Evolutionary conservation across 768 basidiomycete genomes (phyloP).

Genomic region (Kwoniella mangroviensis): DNA sequence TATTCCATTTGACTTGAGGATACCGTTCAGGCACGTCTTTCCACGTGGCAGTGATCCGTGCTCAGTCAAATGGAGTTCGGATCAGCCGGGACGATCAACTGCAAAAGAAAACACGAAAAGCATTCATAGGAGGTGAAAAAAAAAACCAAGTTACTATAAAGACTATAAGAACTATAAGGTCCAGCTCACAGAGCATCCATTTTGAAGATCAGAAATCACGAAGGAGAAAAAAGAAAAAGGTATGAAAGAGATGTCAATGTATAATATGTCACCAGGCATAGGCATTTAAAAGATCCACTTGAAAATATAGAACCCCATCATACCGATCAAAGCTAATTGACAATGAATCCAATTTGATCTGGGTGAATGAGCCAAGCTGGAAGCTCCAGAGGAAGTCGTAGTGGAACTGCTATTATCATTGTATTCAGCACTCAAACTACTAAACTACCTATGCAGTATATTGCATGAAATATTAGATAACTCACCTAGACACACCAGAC

Average conservation of each 20-base stretch:
- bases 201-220: too few species aligned
- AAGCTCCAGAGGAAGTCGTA: background rate
- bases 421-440: background rate
- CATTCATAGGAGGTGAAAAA: too few species aligned
- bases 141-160: too few species aligned
- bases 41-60: background rate
- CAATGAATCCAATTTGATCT: background rate
- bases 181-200: too few species aligned
- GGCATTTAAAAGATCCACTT: background rate
- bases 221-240: too few species aligned
- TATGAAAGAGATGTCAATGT: too few species aligned
- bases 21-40: background rate
- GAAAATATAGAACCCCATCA: background rate
- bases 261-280: too few species aligned
- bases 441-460: background rate
- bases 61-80: background rate
- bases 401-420: background rate
- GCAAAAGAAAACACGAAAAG: too few species aligned
- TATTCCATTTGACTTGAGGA: background rate
- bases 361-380: background rate
- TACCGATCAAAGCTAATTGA: conserved; percentile 1
- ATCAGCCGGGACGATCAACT: background rate
- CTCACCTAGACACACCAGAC: too few species aligned
- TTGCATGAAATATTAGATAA: background rate
- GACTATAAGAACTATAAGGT: too few species aligned